phyloP scores from a whole-genome alignment of 371 early-diverging fungal genomes.

The Mucor racemosus region DNA sequence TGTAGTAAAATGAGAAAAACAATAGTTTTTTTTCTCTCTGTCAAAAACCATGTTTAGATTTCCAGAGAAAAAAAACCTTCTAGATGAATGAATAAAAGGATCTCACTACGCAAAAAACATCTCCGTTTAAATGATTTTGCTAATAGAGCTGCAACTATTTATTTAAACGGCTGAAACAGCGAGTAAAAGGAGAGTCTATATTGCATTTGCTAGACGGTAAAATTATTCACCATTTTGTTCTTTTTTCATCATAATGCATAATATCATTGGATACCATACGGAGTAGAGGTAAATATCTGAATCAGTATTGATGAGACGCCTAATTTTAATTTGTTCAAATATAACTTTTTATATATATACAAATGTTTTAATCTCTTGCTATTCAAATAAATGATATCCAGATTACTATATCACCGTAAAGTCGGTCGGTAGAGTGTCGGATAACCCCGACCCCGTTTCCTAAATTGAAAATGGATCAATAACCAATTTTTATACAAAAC shows the following conservation, averaged over 20 bases:
- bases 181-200: background rate
- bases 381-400: background rate
- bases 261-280: background rate
- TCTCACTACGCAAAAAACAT: background rate
- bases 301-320: background rate
- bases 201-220: conserved; percentile 10
- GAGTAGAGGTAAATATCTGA: background rate
- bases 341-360: background rate
- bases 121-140: conserved; percentile 10
- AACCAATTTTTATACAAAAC: background rate
- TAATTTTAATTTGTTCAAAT: background rate
- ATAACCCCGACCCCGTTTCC: conserved; percentile 2
- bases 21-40: background rate
- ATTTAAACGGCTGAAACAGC: background rate
- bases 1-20: background rate
- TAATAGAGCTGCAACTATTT: background rate
- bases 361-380: background rate
- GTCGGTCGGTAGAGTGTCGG: background rate
- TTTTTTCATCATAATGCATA: conserved; percentile 1
- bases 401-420: background rate
- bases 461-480: background rate
- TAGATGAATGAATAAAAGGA: background rate
- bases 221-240: conserved; percentile 17
- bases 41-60: background rate
- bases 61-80: background rate